Conservation (phyloP, 2,329 filamentous ascomycete genomes). For the Exophiala sp. region DNA sequence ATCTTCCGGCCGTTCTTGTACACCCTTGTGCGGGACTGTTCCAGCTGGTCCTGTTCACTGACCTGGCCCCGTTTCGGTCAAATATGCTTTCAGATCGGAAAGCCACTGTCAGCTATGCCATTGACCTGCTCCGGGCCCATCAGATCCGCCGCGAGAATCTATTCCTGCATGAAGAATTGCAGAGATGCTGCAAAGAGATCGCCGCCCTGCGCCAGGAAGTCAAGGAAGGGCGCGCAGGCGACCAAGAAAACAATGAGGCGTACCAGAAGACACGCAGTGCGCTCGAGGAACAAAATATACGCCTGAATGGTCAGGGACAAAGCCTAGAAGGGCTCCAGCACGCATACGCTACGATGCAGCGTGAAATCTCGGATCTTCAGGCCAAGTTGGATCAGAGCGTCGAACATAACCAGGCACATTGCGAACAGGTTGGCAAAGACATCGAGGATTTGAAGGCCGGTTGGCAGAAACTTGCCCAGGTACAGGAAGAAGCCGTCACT, state of each 20-base stretch:
- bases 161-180: conserved; percentile 20
- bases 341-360: background rate
- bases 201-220: conserved; percentile 11
- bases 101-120: conserved; percentile 18
- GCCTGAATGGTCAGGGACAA: background rate
- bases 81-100: conserved; percentile 11
- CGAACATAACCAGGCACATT: background rate
- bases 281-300: background rate
- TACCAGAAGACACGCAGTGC: background rate
- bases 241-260: background rate
- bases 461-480: background rate
- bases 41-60: background rate
- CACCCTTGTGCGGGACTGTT: too few relatives aligned
- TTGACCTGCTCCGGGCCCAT: conserved; percentile 24
- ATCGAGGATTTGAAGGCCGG: background rate
- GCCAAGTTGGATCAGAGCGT: background rate
- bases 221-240: conserved; percentile 1
- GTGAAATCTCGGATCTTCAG: conserved; percentile 2
- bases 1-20: too few relatives aligned
- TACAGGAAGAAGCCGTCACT: conserved; percentile 1
- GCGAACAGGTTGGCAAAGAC: background rate
- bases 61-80: background rate
- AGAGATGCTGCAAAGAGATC: conserved; percentile 13
- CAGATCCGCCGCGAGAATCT: conserved; percentile 27
- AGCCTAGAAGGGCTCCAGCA: conserved; percentile 1